Conservation (phyloP, 2,329 filamentous ascomycete species). For the Penicillium sp. region DNA sequence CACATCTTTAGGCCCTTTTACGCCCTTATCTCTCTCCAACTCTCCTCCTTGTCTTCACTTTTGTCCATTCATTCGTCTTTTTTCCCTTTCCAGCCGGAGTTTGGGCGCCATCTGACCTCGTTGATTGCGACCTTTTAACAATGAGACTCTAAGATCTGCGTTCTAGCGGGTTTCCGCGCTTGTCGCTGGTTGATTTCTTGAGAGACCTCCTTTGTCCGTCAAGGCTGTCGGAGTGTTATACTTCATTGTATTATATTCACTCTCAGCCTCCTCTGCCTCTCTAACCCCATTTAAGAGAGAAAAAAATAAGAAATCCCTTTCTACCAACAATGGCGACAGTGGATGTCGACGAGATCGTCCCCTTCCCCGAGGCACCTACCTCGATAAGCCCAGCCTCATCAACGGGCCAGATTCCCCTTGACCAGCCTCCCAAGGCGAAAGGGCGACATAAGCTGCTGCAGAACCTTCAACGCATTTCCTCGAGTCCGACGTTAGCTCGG, state of each 20-base stretch:
- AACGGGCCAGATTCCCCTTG: constrained; percentile 42
- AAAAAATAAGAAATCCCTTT: not conserved
- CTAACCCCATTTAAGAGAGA: not conserved
- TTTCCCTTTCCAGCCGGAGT: constrained; percentile 14
- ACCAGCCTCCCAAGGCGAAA: constrained; percentile 63
- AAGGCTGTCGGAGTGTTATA: not conserved
- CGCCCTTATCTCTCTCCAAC: not conserved
- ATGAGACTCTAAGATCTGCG: constrained; percentile 24
- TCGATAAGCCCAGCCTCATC: constrained; percentile 41
- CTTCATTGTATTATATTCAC: not conserved
- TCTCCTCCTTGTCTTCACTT: constrained; percentile 4
- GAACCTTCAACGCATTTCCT: constrained; percentile 79
- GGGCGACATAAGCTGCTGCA: constrained; percentile 72
- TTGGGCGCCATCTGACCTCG: constrained; percentile 14
- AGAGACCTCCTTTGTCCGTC: not conserved
- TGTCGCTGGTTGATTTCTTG: constrained; percentile 14
- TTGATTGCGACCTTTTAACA: constrained; percentile 18
- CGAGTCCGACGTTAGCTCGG: constrained; percentile 72
- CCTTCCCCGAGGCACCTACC: constrained; percentile 39
- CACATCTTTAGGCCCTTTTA: constrained; percentile 3
- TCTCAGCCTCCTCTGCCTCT: not conserved
- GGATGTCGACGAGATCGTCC: constrained; percentile 34
- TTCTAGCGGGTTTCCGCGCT: constrained; percentile 20
- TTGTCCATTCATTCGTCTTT: not conserved
- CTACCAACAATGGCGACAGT: constrained; percentile 36